Evolutionary conservation across 2,329 filamentous ascomycete genomes (phyloP), one percentile per base, ranked within the genome.

Genomic region (Ascochyta lentis): DNA sequence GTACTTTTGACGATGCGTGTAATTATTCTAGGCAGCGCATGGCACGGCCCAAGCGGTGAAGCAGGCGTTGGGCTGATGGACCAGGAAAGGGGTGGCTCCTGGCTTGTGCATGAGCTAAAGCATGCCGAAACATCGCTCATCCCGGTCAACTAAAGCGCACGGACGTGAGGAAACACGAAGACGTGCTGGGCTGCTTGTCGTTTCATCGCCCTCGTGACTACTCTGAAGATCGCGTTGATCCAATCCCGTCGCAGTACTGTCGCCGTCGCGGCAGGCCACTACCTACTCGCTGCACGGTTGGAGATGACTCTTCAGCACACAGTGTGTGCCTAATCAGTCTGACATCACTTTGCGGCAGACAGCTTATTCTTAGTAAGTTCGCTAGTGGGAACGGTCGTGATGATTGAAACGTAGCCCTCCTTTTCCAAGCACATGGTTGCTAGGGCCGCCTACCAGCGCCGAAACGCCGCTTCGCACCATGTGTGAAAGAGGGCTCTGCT

Each of bases 191-290:
- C 65, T 64, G 64, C 60, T 61, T 64, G 65, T 67, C 68, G 73
- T 76, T 76, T 76, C 74, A 76, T 69, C 68, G 66, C 58, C 71
- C 74, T 75, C 72, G 74, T 76, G 73, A 75, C 72, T 65, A 68
- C 9, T 63, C 56, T 69, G 68, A 72, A 69, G 65, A 71, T 73
- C 62, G 58, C 61, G 61, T 47, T 69, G 69, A 71, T 72, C 73
- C 69, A 72, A 70, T 71, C 65, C 66, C 58, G 61, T 66, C 60
- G 57, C 64, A 66, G 66, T 47, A 60, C 56, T 58, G 58, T 64
- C 59, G 59, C 64, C 61, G 59, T 61, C 42, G 50, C 49, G 47
- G 60, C 43, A 51, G 60, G 63, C 49, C 48, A 16, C 16, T 16
- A 16, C 55, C 61, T 63, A 54, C 52, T 54, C 57, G 16, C 38